Base-by-base conservation (phyloP, 2,329 filamentous ascomycete species). In the Colletotrichum melonis region DNA sequence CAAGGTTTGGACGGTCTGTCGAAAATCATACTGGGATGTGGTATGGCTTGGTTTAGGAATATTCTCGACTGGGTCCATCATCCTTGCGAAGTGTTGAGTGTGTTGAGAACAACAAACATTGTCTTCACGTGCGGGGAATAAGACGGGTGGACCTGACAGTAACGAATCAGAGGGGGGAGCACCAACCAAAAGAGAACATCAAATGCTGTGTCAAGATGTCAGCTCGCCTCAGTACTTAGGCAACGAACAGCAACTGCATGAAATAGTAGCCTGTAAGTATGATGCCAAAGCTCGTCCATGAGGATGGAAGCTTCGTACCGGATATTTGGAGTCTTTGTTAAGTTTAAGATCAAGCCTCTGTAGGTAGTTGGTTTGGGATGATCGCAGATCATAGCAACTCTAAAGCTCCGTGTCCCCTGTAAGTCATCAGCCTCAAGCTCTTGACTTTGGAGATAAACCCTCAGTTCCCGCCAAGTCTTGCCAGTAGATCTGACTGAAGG, bases 291-390 rank as follows among this genome's bases (percentile, higher is more conserved):
- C 4, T 11, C 4, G 32, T 35, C 32, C 32, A 35, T 35, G 11
- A 35, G 32, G 8, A 35, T 42, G 5, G 38, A 42, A 42, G 5
- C 3, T 19, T 8, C 16, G 38, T 8, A 42, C 16, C 38, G 6
- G 7, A 19, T 4, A 4, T 2, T 6, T 16, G 6, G 14, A 0
- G 14, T 1, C 5, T 16, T 42, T 42, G 38, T 16, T 1, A 12
- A 19, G 14, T 5, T 19, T 8, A 3, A 8, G 14, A 42, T 5
- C 4, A 19, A 4, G 38, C 16, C 2, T 7, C 38, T 42, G 5
- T 42, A 42, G 38, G 16, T 7, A 19, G 6, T 42, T 7, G 5
- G 16, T 42, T 42, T 42, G 38, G 5, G 38, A 4, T 19, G 16
- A 3, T 42, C 14, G 19, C 38, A 7, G 5, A 19, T 42, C 5